These are phyloP conservation scores for Saccharomycopsis javanensis DNA, from an alignment of 805 yeast species.

Conservation along the genomic window DNA sequence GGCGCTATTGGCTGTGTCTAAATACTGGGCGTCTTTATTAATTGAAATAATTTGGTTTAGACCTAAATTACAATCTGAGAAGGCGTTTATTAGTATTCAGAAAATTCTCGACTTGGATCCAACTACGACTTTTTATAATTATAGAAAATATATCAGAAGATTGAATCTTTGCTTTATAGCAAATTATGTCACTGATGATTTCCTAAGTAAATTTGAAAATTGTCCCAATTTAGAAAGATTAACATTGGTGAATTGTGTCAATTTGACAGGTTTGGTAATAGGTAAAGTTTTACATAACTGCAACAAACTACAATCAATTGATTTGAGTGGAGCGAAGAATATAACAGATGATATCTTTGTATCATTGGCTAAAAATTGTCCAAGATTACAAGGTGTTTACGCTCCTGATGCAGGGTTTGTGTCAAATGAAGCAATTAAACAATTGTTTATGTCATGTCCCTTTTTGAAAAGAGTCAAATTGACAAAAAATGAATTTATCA, in stretches of 20 bases:
- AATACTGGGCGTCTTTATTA: conserved; percentile 67
- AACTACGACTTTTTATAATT: conserved; percentile 50
- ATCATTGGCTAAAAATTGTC: conserved; percentile 62
- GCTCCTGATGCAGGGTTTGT: conserved; percentile 78
- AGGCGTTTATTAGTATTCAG: conserved; percentile 42
- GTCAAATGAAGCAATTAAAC: conserved; percentile 51
- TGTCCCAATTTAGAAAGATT: conserved; percentile 76
- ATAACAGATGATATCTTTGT: conserved; percentile 60
- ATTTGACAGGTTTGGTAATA: conserved; percentile 52
- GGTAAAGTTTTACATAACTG: conserved; percentile 54
- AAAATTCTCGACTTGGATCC: conserved; percentile 44
- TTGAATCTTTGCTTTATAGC: conserved; percentile 72
- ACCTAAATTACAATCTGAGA: conserved; percentile 52
- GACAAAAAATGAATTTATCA: conserved; percentile 57
- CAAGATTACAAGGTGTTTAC: conserved; percentile 77
- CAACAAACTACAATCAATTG: conserved; percentile 69
- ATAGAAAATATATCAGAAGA: conserved; percentile 61
- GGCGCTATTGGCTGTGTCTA: conserved; percentile 61
- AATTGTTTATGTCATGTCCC: conserved; percentile 54
- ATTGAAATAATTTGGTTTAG: conserved; percentile 83
- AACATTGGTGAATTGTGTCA: conserved; percentile 72
- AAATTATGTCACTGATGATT: conserved; percentile 52
- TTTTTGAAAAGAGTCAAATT: conserved; percentile 75
- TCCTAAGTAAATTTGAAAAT: conserved; percentile 49
- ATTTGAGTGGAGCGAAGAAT: conserved; percentile 67